Percentiles rank a stretch among this genome's conserved stretches.
Conservation (phyloP, 345 rosid species). For the Jatropha curcas region DNA sequence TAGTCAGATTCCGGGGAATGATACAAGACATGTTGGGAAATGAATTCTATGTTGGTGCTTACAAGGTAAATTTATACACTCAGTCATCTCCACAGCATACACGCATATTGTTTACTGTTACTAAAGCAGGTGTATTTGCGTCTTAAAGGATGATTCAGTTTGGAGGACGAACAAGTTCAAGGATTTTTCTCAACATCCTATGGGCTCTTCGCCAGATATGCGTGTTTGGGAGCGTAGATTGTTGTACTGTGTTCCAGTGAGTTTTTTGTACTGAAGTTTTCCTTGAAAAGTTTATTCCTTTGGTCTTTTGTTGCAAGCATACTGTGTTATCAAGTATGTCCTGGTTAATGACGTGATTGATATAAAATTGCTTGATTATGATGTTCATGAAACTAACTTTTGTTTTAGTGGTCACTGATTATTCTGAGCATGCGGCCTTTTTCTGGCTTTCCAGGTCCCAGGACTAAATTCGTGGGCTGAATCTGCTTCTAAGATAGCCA, state of each 20-base stretch:
- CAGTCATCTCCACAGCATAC: too few species aligned
- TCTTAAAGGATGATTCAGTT: conserved; percentile 55
- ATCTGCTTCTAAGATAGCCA: conserved; percentile 36
- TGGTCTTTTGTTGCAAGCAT: neutral
- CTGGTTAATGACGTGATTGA: neutral
- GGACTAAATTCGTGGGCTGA: conserved; percentile 83
- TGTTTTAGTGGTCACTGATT: too few species aligned
- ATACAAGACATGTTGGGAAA: conserved; percentile 96
- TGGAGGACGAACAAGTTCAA: conserved; percentile 90
- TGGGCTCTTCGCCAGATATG: conserved; percentile 51
- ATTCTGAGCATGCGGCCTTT: neutral
- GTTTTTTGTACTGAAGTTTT: conserved; percentile 17
- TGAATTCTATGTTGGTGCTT: conserved; percentile 92
- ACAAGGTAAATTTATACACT: conserved; percentile 43
- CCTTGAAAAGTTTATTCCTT: neutral
- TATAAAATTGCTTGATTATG: too few species aligned
- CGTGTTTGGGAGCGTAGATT: conserved; percentile 87
- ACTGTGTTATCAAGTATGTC: too few species aligned
- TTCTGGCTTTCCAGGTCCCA: conserved; percentile 53
- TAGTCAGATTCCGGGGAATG: conserved; percentile 90
- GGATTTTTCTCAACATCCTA: conserved; percentile 59
- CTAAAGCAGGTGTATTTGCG: neutral
- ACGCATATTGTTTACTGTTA: neutral
- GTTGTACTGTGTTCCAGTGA: conserved; percentile 77
- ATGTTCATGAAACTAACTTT: too few species aligned